Base-by-base conservation (phyloP, 768 basidiomycete genomes). In the Auricularia cornea region DNA sequence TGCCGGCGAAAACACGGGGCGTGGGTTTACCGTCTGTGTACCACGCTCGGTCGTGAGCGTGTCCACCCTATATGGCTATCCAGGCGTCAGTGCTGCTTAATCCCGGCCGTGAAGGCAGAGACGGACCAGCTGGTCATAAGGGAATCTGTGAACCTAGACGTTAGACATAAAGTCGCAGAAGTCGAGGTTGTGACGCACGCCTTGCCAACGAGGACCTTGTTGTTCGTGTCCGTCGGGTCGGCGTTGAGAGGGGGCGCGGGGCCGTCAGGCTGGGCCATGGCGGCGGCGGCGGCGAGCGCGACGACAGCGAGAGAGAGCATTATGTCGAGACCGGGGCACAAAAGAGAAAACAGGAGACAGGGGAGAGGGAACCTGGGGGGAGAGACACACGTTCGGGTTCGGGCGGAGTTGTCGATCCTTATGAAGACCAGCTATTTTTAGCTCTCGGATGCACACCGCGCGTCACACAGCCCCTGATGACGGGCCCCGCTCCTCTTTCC, bases 41-140 rank as follows among this genome's bases (percentile, higher is more conserved):
- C 87, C 87, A 62, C 88, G 84, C 28, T 8, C 30, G 28, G 26
- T 30, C 14, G 6, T 11, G 14, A 26, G 23, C 54, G 54, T 57
- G 20, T 57, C 54, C 6, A 26, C 54, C 54, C 26, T 6, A 20
- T 28, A 57, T 8, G 54, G 54, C 54, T 57, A 57, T 16, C 26
- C 0, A 1, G 54, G 23, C 26, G 54, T 57, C 28, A 57, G 30
- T 1, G 20, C 23, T 0, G 16, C 11, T 57, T 29, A 16, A 26
- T n/a, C n/a, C n/a, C n/a, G 28, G 28, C 10, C 16, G 54, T 57
- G 11, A 8, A 26, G 16, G 51, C 8, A 52, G 6, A 28, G 14
- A 16, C 23, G 30, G 11, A 57, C 51, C 8, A 52, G 20, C 51
- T 52, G 51, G 20, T 57, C 28, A 26, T 10, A 57, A 0, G 54